Evolutionary conservation across 1,139 yeast genomes (phyloP), one percentile per base, ranked within the genome.

Genomic region (Sporopachydermia cereana): DNA sequence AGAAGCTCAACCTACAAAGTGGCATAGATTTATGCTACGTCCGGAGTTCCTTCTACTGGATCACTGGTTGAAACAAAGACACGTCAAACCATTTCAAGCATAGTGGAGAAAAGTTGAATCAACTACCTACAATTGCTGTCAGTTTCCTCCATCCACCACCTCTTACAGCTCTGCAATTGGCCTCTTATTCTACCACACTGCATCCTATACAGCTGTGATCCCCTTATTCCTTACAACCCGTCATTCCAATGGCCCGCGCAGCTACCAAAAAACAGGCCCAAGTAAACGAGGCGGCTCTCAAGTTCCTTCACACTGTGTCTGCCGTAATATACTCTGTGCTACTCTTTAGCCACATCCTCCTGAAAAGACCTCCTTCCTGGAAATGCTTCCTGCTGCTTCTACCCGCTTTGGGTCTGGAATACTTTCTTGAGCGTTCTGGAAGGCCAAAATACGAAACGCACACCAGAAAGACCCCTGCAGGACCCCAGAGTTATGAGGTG

Each of bases 181-280:
- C 29, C 7, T 14, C 29, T 7, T 25, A 25, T 25, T 25, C 29
- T 14, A 25, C 29, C 29, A 25, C 14, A 25, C 14, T 25, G 12
- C 29, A 25, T 14, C 29, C 7, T 25, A 25, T 25, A 7, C 29
- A 7, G 14, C 29, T 14, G 14, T 25, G 14, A n/a, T 9, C n/a
- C 18, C 25, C 18, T 17, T 27, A 24, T 12, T 25, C 31, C 22
- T n/a, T n/a, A n/a, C n/a, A n/a, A 17, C n/a, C 18, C 25, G n/a
- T 17, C 42, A 24, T 12, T 25, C 31, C 22, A 51, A 77, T 77
- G 84, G 84, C 83, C 1, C 77, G 79, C 46, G 76, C 78, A 43
- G 68, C 82, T 3, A 76, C 76, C 29, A 85, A 85, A 65, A 84
- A 82, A 55, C 77, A 72, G 52, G 94, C 93, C 0, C 63, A 64